phyloP scores from a whole-genome alignment of 768 basidiomycete species.

The Ramaria sp. region DNA sequence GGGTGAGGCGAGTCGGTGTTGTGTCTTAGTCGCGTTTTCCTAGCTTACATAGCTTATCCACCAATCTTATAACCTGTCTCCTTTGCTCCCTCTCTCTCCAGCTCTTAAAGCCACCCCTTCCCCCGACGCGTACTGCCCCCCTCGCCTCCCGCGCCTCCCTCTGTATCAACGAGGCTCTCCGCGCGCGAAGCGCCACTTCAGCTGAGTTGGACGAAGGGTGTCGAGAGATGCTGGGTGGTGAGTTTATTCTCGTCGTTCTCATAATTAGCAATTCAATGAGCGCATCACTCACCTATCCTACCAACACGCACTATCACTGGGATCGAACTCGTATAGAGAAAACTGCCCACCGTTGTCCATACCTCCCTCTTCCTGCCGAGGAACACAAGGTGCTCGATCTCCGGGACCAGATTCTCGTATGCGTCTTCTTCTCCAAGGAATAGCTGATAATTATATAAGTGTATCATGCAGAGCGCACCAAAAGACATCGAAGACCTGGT shows the following conservation, averaged over 20 bases:
- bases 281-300: too few species aligned
- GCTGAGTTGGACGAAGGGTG: slow-evolving; percentile 83
- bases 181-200: slow-evolving; percentile 27
- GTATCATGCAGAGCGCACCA: slow-evolving; percentile 52
- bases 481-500: slow-evolving; percentile 95
- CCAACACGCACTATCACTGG: too few species aligned
- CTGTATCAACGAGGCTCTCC: slow-evolving; percentile 80
- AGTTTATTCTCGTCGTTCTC: slow-evolving; percentile 10
- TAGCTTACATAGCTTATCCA: too few species aligned
- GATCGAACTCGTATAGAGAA: too few species aligned
- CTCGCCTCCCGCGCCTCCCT: slow-evolving; percentile 86
- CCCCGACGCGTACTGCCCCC: slow-evolving; percentile 55
- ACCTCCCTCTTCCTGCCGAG: slow-evolving; percentile 61
- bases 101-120: slow-evolving; percentile 12
- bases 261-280: too few species aligned
- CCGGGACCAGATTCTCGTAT: slow-evolving; percentile 76
- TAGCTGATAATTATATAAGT: too few species aligned
- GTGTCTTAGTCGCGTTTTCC: not conserved
- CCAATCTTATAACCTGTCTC: too few species aligned
- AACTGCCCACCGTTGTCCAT: slow-evolving; percentile 68
- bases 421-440: slow-evolving; percentile 12
- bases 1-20: slow-evolving; percentile 51
- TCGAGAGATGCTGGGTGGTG: slow-evolving; percentile 68
- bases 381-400: slow-evolving; percentile 67
- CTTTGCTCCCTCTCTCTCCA: too few species aligned